A percentile compares a stretch with the other conserved stretches of the same genome.
phyloP scores from a whole-genome alignment of 176 grass and related monocot species.

The Musa acuminata region DNA sequence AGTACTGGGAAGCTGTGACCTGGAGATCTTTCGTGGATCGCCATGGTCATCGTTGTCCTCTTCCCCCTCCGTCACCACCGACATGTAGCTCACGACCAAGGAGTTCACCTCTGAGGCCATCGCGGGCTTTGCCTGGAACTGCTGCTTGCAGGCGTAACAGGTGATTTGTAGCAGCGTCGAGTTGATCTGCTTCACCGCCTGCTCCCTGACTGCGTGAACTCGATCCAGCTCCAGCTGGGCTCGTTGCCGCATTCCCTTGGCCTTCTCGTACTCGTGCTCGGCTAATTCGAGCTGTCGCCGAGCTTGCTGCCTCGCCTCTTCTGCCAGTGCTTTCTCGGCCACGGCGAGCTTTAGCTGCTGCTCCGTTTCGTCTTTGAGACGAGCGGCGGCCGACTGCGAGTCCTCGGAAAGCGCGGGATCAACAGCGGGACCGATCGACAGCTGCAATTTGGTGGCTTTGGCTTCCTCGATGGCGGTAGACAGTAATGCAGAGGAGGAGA shows the following conservation, averaged over 20 bases:
- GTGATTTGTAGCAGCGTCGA: slow-evolving; percentile 62
- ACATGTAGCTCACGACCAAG: slow-evolving; percentile 58
- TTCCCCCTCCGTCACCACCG: slow-evolving; percentile 48
- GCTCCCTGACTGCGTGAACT: slow-evolving; percentile 47
- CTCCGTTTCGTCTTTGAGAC: slow-evolving; percentile 26
- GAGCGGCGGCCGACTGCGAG: background rate
- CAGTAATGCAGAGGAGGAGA: background rate
- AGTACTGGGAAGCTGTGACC: background rate
- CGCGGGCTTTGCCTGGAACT: slow-evolving; percentile 29
- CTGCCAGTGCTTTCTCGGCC: slow-evolving; percentile 42
- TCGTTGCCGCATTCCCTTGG: slow-evolving; percentile 53
- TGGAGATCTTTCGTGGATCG: slow-evolving; percentile 1
- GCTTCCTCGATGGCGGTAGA: slow-evolving; percentile 2
- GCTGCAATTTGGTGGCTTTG: slow-evolving; percentile 37
- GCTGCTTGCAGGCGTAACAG: slow-evolving; percentile 69
- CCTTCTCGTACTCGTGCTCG: slow-evolving; percentile 57
- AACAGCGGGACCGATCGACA: slow-evolving; percentile 43
- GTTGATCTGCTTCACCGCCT: slow-evolving; percentile 59
- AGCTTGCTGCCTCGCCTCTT: slow-evolving; percentile 52
- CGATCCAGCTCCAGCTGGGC: slow-evolving; percentile 63
- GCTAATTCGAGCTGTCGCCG: slow-evolving; percentile 62
- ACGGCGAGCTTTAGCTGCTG: slow-evolving; percentile 40
- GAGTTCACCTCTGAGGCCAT: slow-evolving; percentile 28
- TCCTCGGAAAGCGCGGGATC: background rate
- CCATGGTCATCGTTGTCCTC: slow-evolving; percentile 31